Base-by-base conservation (phyloP, 1,284 basidiomycete genomes). In the Malassezia equina region DNA sequence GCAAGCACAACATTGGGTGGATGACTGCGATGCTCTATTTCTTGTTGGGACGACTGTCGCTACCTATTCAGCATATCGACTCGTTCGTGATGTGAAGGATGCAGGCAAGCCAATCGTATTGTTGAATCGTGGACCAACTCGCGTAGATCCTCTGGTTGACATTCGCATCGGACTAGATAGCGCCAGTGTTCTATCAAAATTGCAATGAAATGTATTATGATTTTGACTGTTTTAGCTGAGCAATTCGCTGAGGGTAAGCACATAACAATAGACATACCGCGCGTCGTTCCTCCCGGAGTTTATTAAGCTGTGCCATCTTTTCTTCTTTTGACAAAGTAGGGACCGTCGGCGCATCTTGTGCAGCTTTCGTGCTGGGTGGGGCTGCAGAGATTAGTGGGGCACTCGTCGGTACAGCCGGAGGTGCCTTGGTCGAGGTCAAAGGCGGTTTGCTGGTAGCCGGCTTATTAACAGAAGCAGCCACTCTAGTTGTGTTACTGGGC, bases 51-150 rank as follows among this genome's bases (percentile, higher is more conserved):
- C 67, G 13, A 69, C 66, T 4, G 48, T 74, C 13, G 71, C 73
- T 0, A 75, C 73, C 13, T 73, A 75, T 42, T 72, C 69, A 7
- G 73, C 72, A 2, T 73, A 57, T 45, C 55, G 71, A 8, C 60
- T 75, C 32, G 65, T 70, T 36, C 71, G 69, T 44, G 60, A 67
- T 12, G 62, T 65, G 4, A 58, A 57, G 28, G 69, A 69, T 7
- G 52, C 58, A 7, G 48, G 54, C 25, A 65, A 69, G 51, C 54
- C 53, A 3, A 55, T 67, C 9, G 34, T 73, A 39, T 61, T 71
- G n/a, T 48, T 75, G 7, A 75, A 75, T 34, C 59, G 53, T n/a
- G 71, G 72, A 1, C 68, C 67, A 13, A 71, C 70, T 12, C 57
- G 72, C 2, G 69, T 63, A 1, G 72, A 75, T 47, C 46, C 59